Evolutionary conservation across 768 basidiomycete species (phyloP).

Genomic region (Lentinus tigrinus): DNA sequence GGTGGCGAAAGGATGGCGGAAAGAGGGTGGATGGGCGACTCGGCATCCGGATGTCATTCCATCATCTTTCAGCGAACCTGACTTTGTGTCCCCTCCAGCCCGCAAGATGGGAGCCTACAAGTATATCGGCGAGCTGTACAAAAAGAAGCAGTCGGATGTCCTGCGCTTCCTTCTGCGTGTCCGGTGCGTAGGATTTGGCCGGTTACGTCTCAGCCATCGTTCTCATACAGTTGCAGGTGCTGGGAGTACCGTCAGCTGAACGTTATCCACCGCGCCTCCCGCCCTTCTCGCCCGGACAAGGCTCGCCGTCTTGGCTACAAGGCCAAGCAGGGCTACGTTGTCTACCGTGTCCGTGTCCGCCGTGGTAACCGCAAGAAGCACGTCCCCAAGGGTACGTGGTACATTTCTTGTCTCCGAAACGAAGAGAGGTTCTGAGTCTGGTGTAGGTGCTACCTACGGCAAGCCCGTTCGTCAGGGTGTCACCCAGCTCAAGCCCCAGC

Average conservation of each 20-base stretch:
- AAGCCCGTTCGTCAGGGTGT: constrained; percentile 99
- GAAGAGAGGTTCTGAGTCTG: background rate
- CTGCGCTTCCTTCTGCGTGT: constrained; percentile 98
- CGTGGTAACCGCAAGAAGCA: constrained; percentile 99
- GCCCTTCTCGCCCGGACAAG: constrained; percentile 98
- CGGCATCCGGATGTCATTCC: constrained; percentile 23
- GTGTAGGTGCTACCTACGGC: constrained; percentile 90
- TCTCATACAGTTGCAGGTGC: constrained; percentile 51
- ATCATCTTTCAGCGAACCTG: constrained; percentile 11
- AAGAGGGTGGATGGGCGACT: constrained; percentile 31
- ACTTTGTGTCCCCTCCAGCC: constrained; percentile 31
- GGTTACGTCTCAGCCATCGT: background rate
- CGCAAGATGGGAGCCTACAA: constrained; percentile 91
- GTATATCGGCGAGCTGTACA: constrained; percentile 96
- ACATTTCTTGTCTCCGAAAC: constrained; percentile 16
- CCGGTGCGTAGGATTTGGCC: constrained; percentile 50
- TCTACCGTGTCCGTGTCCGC: constrained; percentile 97
- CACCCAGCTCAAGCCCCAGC: constrained; percentile 98
- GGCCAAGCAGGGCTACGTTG: constrained; percentile 98
- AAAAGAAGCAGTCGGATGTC: constrained; percentile 97
- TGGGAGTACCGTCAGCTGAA: constrained; percentile 99
- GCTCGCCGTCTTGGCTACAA: constrained; percentile 98
- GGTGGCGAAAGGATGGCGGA: constrained; percentile 10
- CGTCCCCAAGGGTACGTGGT: constrained; percentile 80
- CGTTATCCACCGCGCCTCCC: constrained; percentile 96